phyloP scores from a whole-genome alignment of 164 flowering plant species.

The Aristolochia fimbriata region DNA sequence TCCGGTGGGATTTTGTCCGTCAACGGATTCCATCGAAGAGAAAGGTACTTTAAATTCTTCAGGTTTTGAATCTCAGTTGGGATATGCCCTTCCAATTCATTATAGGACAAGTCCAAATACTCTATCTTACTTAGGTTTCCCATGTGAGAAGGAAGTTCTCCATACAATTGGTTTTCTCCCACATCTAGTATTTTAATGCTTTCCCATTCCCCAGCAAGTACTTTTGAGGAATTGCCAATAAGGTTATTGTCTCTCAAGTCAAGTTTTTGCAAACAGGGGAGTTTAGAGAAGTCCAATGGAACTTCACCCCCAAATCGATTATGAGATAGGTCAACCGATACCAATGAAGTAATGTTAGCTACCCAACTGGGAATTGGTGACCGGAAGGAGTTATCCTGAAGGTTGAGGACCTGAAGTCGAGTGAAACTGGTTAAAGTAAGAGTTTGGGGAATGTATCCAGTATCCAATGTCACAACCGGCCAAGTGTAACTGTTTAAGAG shows the following conservation, averaged over 20 bases:
- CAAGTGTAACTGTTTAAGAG: slow-evolving; percentile 4
- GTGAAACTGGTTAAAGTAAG: background rate
- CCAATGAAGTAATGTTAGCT: background rate
- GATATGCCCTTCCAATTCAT: background rate
- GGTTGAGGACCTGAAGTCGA: background rate
- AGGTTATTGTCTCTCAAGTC: background rate
- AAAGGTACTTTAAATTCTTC: too few species aligned
- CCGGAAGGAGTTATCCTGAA: background rate
- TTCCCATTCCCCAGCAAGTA: background rate
- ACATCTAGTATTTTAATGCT: background rate
- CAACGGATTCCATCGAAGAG: too few species aligned
- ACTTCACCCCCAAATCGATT: background rate
- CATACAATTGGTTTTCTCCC: background rate
- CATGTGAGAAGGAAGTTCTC: background rate
- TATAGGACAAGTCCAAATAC: background rate
- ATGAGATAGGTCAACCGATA: background rate
- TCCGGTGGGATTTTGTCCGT: too few species aligned
- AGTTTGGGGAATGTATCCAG: background rate
- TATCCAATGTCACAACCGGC: background rate
- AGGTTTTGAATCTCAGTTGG: too few species aligned
- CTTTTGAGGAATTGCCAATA: background rate
- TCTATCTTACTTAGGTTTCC: background rate
- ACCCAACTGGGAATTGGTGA: background rate
- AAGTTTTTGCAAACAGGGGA: background rate
- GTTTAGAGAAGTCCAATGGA: background rate